Base-by-base conservation (phyloP, 495 filamentous ascomycete genomes). In the Trypethelium eluteriae region DNA sequence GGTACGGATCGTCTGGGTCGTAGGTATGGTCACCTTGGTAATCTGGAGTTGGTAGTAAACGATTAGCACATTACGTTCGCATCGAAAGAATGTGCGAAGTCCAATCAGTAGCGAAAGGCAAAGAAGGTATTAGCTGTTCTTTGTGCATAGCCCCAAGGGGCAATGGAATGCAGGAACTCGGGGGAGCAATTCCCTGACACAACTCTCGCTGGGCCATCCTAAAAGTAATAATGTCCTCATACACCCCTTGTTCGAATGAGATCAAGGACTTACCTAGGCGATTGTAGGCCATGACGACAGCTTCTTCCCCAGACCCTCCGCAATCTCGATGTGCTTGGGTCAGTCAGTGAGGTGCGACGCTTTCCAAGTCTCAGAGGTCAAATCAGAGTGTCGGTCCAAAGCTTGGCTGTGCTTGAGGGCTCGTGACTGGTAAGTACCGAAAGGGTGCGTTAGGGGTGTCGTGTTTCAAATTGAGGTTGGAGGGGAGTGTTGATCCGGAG, bases 221-320 rank as follows among this genome's bases (percentile, higher is more conserved):
- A 32, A 59, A 59, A 18, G 32, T 59, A 59, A 59, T 59, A 35
- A 25, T 53, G 49, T 7, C 25, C 18, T 36, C 11, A 36, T 7
- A 14, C 10, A 18, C 32, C 53, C 53, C 53, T 36, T 59, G 18
- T 34, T 14, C 14, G 7, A 57, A 68, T 68, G 66, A 67, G 70
- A 69, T 62, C 67, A 64, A 67, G 70, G 67, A 86, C 87, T 79
- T 79, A 86, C 88, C 84, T 81, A 89, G 77, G 65, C 86, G 85
- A 82, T 89, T 88, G 79, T 90, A 90, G 74, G 86, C 83, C 82
- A 68, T 69, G 67, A 41, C 62, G 62, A 63, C 53, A 36, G 32
- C 53, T 11, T 59, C 53, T 36, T 59, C 53, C 49, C 53, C 53
- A 59, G 32, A 36, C 25, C 32, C 25, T 59, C 18, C 5, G 53